Evolutionary conservation across 2,329 filamentous ascomycete species (phyloP), one percentile per base, ranked within the genome.

Genomic region (Alternaria triticina): DNA sequence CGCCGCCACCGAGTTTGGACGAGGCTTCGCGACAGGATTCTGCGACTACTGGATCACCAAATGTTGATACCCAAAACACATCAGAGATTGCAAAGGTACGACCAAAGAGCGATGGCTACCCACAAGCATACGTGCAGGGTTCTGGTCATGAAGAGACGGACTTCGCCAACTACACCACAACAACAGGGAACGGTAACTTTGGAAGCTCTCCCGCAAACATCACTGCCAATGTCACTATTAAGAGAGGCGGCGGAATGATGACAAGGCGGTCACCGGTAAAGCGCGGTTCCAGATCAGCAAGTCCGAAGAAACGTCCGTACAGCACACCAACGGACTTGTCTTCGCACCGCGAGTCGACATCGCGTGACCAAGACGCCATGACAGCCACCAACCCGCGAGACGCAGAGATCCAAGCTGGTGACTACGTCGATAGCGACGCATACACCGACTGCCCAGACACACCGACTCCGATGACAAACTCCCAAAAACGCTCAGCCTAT

Each of bases 391-490:
- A 20, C 45, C 13, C 44, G 12, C 46, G 44, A 9, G 25, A 30
- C 10, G 20, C 57, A 51, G 47, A 54, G 10, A n/a, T 27, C 11
- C 28, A 65, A 36, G 15, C 45, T 4, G 30, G 33, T 20, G 50
- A 61, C 15, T 49, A 61, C 2, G n/a, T 33, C 9, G 11, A 52
- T 2, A 58, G 17, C 15, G 45, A 52, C 28, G 52, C 36, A 13
- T 8, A 45, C 2, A 17, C 13, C 13, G 65, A 67, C 3, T 59
- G 60, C 4, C 72, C 70, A 10, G 68, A 71, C 10, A 74, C 72
- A 22, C 72, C 72, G 2, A 70, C 72, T 0, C 70, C 71, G 9
- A 64, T 72, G 47, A 59, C 68, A 11, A 61, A 33, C 23, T 64
- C 61, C n/a, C 70, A 73, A 30, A 64, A 66, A 22, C 55, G 51